A percentile compares a stretch with the other conserved stretches of the same genome.
These are phyloP conservation scores for Imleria badia DNA, from an alignment of 768 basidiomycete genomes.

Conservation along the genomic window DNA sequence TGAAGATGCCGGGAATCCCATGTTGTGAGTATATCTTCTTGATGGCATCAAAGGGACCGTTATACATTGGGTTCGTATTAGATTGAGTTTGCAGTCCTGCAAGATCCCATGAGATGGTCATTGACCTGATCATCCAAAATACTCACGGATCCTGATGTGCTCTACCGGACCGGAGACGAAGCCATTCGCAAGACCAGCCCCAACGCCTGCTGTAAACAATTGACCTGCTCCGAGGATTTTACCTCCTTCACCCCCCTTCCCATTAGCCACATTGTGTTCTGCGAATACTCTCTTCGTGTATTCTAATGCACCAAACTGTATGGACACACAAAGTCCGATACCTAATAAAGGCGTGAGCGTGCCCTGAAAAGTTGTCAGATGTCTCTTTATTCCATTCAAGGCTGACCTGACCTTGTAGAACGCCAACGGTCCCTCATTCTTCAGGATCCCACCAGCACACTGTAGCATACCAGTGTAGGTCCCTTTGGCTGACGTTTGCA, in stretches of 20 bases:
- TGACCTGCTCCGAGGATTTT: conserved; percentile 59
- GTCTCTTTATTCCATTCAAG: neutral
- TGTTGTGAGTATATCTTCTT: conserved; percentile 74
- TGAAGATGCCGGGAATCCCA: conserved; percentile 85
- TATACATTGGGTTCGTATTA: conserved; percentile 69
- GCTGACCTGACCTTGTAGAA: conserved; percentile 80
- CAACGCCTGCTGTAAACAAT: conserved; percentile 72
- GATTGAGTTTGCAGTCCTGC: conserved; percentile 91
- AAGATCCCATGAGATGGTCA: conserved; percentile 3
- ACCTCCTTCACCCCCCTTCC: conserved; percentile 66
- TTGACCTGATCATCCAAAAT: neutral
- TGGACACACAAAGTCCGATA: conserved; percentile 93
- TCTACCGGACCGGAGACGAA: conserved; percentile 96
- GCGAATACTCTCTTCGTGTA: conserved; percentile 80
- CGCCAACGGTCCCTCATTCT: conserved; percentile 87
- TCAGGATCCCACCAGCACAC: conserved; percentile 87
- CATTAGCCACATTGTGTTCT: conserved; percentile 53
- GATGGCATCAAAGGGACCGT: conserved; percentile 86
- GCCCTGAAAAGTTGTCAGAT: conserved; percentile 50
- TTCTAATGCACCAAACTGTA: conserved; percentile 92
- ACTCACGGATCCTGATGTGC: conserved; percentile 79
- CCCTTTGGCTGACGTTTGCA: conserved; percentile 91
- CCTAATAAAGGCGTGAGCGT: conserved; percentile 88
- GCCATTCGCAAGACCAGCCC: conserved; percentile 88
- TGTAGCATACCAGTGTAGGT: conserved; percentile 87